Base-by-base conservation (phyloP, 371 early-diverging fungal genomes). In the Rhizoclosmatium hyalinum region DNA sequence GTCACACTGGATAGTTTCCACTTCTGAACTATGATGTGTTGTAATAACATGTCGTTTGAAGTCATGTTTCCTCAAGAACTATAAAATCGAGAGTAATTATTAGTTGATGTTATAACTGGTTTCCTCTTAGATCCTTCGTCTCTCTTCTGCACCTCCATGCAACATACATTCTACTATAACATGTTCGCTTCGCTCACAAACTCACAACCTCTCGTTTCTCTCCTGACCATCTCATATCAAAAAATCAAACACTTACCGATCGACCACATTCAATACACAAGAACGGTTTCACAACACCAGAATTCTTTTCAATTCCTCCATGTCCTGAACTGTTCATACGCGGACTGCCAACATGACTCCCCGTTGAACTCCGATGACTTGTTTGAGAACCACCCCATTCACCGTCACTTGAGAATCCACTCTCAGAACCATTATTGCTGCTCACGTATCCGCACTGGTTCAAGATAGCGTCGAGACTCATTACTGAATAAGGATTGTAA, bases 211-310 rank as follows among this genome's bases (percentile, higher is more conserved):
- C 32, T 32, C 32, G 32, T 32, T 32, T 32, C 32, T 32, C 32
- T 32, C 32, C 32, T 32, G 32, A 32, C 0, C 32, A 32, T 32
- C 32, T 32, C 32, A 32, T 32, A 58, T 17, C 21, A 58, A 58
- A 58, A 32, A 32, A 19, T 6, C 8, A 58, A 10, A 10, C 6
- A 58, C 58, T n/a, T 6, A 58, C 58, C 58, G 58, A 58, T n/a
- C 58, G 58, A 19, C 58, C 58, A 58, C 58, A 58, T 32, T 58
- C 58, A 6, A 19, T 21, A 58, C 58, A 58, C 58, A 58, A n/a
- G 32, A 58, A 58, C 58, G 58, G 58, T 58, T 58, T 58, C 58
- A 58, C 58, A 1, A 8, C 58, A 2, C 50, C 50, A 50, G 6
- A 17, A 50, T 50, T 6, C 17, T 50, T 50, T 17, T 50, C 58